Base-by-base conservation (phyloP, 805 yeast genomes). In the Wickerhamiella australiensis region DNA sequence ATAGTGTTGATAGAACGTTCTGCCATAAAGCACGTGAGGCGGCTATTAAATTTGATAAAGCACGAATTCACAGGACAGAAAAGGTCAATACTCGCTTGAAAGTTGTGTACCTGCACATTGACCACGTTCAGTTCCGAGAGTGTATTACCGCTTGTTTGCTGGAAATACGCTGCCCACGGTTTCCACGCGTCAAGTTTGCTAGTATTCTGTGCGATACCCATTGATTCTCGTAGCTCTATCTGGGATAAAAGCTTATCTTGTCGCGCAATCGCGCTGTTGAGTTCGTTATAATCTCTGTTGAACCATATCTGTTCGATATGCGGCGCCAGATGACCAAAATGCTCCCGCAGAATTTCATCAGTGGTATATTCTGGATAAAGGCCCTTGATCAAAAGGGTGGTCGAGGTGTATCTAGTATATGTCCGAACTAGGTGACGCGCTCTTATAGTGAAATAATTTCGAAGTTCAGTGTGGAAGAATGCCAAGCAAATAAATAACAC, bases 301-400 rank as follows among this genome's bases (percentile, higher is more conserved):
- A 78, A 75, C 85, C 87, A 80, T 0, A 83, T 64, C 21, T 69
- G 68, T 11, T 69, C 67, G 1, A 82, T 70, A 1, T 76, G 75
- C 0, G 79, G 80, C 0, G 82, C 78, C 4, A 79, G 64, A 0
- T 67, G 60, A 1, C 63, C 56, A 68, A 84, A 86, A 29, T 74
- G 68, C n/a, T 63, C 62, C 55, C 73, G 71, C 50, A 88, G 61
- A 15, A 67, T 69, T 17, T 69, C 69, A 51, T 77, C 85, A 36
- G 70, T 68, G 37, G 70, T 65, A 41, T 69, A 64, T 1, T 63
- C 67, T 3, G 72, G 68, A 3, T 83, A 79, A 42, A 86, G 66
- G 53, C 83, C 84, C 20, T 85, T 79, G 53, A 88, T 67, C 47
- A 87, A 70, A 50, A 88, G 66, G 2, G 94, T 83, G 60, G 64